Base-by-base conservation (phyloP, 352 stramenopile species). In the Pythium coloratum region DNA sequence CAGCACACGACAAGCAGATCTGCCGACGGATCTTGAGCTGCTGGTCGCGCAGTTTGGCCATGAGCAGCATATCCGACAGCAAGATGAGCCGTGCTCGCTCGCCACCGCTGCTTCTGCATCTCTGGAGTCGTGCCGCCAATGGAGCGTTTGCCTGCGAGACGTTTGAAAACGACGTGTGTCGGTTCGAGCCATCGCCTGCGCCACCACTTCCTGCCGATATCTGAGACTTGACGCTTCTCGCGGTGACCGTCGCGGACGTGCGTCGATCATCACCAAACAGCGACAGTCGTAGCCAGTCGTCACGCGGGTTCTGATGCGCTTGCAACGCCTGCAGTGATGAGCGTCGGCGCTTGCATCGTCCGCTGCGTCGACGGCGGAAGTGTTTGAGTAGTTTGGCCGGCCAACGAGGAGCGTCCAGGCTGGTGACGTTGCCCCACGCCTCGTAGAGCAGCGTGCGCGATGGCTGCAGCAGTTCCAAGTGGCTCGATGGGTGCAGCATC, bases 61-160 rank as follows among this genome's bases (percentile, higher is more conserved):
- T 86, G 50, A 92, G 55, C 12, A 92, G 64, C 58, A 80, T 78
- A 24, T 92, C 81, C 13, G 83, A 92, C 6, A 92, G 69, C 58
- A 92, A 42, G 16, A 92, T 80, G 32, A 92, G 69, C 8, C 71
- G 78, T 46, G 78, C 51, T 18, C 69, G 73, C 42, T 88, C 81
- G 6, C 71, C 74, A 30, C 60, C 64, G 36, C 50, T 76, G 58
- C 75, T 69, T 33, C 64, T 74, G 38, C 62, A 59, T 59, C 50
- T 51, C 54, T 67, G 71, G 5, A 67, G 28, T 24, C 38, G 51
- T 20, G 62, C 9, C 2, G 58, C 14, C 57, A 58, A 46, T 16
- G 69, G 46, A 3, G 62, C 30, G 4, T 49, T 62, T 7, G 60
- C 53, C 34, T 50, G 57, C 18, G 66, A 71, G 26, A 56, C 59